These are phyloP conservation scores for Hypoxylon rickii DNA, from an alignment of 495 filamentous ascomycete genomes.

Conservation along the genomic window DNA sequence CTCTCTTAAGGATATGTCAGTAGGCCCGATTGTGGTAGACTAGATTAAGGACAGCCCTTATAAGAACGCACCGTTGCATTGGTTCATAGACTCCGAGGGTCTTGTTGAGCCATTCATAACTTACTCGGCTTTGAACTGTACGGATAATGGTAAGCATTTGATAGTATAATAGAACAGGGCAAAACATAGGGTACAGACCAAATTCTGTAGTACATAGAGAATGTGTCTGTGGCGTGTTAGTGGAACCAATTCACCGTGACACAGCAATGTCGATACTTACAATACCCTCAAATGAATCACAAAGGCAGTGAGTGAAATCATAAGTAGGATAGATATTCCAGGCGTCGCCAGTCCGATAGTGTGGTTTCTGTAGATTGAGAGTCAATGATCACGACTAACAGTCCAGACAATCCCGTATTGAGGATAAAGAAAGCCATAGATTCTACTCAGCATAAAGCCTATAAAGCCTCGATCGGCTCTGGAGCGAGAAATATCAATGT, in stretches of 20 bases:
- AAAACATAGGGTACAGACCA: constrained; percentile 52
- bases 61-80: constrained; percentile 70
- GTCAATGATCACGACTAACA: constrained; percentile 46
- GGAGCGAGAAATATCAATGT: no score
- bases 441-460: no score
- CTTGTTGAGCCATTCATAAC: constrained; percentile 85
- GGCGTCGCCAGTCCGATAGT: constrained; percentile 72
- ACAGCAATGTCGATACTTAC: constrained; percentile 9
- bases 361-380: constrained; percentile 51
- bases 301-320: constrained; percentile 89
- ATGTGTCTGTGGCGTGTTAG: constrained; percentile 57
- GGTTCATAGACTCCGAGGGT: constrained; percentile 76
- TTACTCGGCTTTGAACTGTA: constrained; percentile 54
- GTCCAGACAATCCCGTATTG: no score
- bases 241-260: no score
- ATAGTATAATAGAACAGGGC: not conserved
- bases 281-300: constrained; percentile 85
- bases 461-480: no score
- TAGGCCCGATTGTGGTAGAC: not conserved
- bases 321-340: constrained; percentile 92
- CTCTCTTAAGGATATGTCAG: constrained; percentile 31
- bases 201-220: constrained; percentile 91
- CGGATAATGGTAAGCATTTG: not conserved
- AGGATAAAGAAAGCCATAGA: no score
- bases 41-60: no score